Evolutionary conservation across 352 stramenopile genomes (phyloP).

Genomic region (Globisporangium cystogenes): DNA sequence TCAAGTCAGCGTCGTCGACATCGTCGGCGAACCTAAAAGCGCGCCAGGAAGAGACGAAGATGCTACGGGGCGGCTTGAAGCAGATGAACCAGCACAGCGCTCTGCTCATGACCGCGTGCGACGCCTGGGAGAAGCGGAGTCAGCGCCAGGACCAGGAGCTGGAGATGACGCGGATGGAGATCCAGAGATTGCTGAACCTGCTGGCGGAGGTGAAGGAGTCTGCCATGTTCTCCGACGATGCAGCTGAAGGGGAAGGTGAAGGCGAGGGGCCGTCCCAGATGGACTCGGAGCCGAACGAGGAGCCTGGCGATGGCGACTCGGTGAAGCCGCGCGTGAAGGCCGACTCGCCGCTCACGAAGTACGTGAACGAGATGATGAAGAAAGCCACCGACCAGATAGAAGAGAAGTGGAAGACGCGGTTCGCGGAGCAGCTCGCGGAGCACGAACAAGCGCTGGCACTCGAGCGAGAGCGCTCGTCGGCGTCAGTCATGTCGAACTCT

Average conservation of each 20-base stretch:
- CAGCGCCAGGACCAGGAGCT: slow-evolving; percentile 40
- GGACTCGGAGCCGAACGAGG: slow-evolving; percentile 13
- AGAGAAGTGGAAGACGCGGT: slow-evolving; percentile 74
- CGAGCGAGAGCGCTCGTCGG: slow-evolving; percentile 58
- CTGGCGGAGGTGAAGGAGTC: slow-evolving; percentile 19
- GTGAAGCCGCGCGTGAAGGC: slow-evolving; percentile 9
- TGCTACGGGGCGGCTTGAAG: slow-evolving; percentile 39
- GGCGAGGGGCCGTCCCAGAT: slow-evolving; percentile 1
- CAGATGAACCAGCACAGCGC: slow-evolving; percentile 38
- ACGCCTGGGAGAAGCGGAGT: slow-evolving; percentile 38
- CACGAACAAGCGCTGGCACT: slow-evolving; percentile 60
- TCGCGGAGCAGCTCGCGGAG: slow-evolving; percentile 59
- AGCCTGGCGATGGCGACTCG: slow-evolving; percentile 6
- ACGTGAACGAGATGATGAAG: slow-evolving; percentile 66
- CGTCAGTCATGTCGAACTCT: slow-evolving; percentile 60
- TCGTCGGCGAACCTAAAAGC: slow-evolving; percentile 37
- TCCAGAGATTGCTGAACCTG: slow-evolving; percentile 34
- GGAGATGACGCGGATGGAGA: slow-evolving; percentile 31
- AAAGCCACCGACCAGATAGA: slow-evolving; percentile 79
- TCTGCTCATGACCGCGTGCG: slow-evolving; percentile 39
- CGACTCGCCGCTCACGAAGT: slow-evolving; percentile 68
- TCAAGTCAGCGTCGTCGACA: slow-evolving; percentile 33
- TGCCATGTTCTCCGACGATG: slow-evolving; percentile 11
- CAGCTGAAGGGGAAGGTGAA: slow-evolving; percentile 1
- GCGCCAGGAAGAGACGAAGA: slow-evolving; percentile 43